These are phyloP conservation scores for Aspergillus costaricaensis DNA, from an alignment of 2,329 filamentous ascomycete genomes.

Conservation along the genomic window DNA sequence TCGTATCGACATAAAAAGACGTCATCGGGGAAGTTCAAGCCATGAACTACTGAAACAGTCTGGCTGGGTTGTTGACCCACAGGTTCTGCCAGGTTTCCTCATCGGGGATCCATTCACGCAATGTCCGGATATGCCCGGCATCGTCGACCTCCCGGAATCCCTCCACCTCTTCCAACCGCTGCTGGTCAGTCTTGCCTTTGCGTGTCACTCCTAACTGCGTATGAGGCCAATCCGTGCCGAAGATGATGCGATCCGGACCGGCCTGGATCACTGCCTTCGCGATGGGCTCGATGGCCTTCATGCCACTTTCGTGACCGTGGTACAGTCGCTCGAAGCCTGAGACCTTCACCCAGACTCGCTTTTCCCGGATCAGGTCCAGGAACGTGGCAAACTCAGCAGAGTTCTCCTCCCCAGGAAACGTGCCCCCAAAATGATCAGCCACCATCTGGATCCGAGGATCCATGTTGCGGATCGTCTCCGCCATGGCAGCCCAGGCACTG, in stretches of 20 bases:
- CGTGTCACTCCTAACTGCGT: conserved; percentile 1
- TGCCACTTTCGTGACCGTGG: background rate
- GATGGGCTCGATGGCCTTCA: background rate
- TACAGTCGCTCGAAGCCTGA: background rate
- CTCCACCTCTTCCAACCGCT: background rate
- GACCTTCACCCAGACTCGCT: background rate
- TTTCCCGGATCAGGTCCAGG: background rate
- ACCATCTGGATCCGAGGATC: conserved; percentile 1
- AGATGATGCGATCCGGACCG: background rate
- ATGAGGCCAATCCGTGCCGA: background rate
- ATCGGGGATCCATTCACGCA: background rate
- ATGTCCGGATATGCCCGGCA: background rate
- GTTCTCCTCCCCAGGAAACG: background rate
- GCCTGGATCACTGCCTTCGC: background rate
- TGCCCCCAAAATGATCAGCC: background rate
- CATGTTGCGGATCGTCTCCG: background rate
- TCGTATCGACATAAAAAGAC: background rate
- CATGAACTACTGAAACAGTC: background rate
- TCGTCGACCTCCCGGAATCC: background rate
- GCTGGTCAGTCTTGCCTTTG: background rate
- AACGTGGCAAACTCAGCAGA: background rate
- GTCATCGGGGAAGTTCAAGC: background rate
- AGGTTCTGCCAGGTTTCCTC: background rate
- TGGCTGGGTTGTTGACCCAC: background rate
- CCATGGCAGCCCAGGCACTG: background rate